Base-by-base conservation (phyloP, 768 basidiomycete species). In the Pleurotus tuoliensis region DNA sequence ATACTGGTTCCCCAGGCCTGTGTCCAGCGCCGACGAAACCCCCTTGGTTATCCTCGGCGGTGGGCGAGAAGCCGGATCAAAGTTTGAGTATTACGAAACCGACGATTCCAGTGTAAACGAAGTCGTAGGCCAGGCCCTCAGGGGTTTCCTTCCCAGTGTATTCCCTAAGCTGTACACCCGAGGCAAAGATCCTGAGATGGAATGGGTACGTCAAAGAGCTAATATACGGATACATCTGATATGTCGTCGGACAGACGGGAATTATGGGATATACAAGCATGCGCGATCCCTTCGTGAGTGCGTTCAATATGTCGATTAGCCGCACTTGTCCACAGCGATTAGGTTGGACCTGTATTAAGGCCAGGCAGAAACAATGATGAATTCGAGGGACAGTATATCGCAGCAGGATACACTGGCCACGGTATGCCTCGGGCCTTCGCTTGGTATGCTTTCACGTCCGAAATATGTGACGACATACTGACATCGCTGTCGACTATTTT, bases 1-100 rank as follows among this genome's bases (percentile, higher is more conserved):
- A 61, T 94, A 93, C 66, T 92, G 88, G 88, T 92, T 94, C 65
- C 86, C 89, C n/a, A 78, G 91, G 12, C 82, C 83, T 45, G 56
- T 56, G 27, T 6, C 37, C 6, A 49, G 48, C 11, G 49, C 66
- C 9, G 53, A 60, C 3, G 62, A 62, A 4, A 65, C 66, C 7
- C 87, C 89, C 0, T 68, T 90, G 18, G 71, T 93, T 39, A 84
- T 93, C 43, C 67, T 94, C 0, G 92, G 92, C 6, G 92, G 90
- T 5, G 87, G 73, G 7, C 74, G 90, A 15, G 77, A 81, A 46
- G 64, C 64, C 0, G 72, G 65, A 7, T 77, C 76, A 0, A 59
- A 52, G 8, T 80, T 76, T 56, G 88, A 87, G 67, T 67, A 69
- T 25, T 78, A 82, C 45, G 72, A 69, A 22, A 65, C 77, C 16